Base-by-base conservation (phyloP, 140 eudicot genomes). In the Oenanthe javanica region DNA sequence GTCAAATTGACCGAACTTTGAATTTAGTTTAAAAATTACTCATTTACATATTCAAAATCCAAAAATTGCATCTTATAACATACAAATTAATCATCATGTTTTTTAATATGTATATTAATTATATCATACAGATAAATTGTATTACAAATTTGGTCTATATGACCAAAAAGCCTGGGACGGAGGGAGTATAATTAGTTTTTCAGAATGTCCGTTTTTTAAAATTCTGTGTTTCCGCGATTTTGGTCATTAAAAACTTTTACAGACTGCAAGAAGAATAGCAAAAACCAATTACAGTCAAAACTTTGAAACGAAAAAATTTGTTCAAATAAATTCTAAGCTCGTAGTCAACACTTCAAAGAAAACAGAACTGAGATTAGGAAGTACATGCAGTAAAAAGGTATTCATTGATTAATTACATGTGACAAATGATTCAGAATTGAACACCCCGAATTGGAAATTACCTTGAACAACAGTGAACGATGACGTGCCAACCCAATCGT, bases 391-490 rank as follows among this genome's bases (percentile, higher is more conserved):
- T 66, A 7, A 40, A 25, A 66, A 66, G 1, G 43, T 23, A 13
- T 2, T 23, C 1, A 11, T 4, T n/a, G 38, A 23, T 18, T 66
- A 66, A 66, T 23, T 10, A 66, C 16, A 23, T 79, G 48, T 23
- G 25, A 79, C 13, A 18, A 12, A 63, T 55, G 52, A 38, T 55
- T 25, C 55, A 47, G 49, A 48, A 57, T 52, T 0, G 46, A 73
- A 61, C 4, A 23, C 9, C 14, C 27, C 50, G 14, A 72, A 42
- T 31, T 12, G 15, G 27, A 61, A 38, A 63, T 63, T 91, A 91
- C 98, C 98, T 91, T 93, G 83, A 93, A 93, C 64, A 91, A 82
- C 86, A 93, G 84, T 18, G 98, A 92, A 73, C 98, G 93, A 83
- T 93, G 98, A 77, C 98, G 92, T 13, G 98, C 97, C 93, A 93